A percentile compares a stretch with the other conserved stretches of the same genome.
Evolutionary conservation across 2,329 filamentous ascomycete species (phyloP).

Genomic region (Microdochium nivale): DNA sequence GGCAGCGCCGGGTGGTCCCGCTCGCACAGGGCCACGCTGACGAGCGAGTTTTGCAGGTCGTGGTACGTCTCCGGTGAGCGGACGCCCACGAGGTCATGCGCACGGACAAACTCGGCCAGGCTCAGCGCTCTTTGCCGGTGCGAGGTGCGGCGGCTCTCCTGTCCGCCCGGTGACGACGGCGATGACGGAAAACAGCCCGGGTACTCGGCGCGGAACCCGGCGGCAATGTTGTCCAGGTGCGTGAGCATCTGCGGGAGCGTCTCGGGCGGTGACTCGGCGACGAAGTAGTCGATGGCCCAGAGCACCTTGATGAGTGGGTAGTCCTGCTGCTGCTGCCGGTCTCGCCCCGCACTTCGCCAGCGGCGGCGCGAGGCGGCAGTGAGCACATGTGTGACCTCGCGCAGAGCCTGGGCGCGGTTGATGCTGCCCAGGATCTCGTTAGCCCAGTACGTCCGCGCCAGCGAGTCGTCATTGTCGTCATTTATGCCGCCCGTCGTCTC

Average conservation of each 20-base stretch:
- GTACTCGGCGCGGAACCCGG: neutral
- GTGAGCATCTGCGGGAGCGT: neutral
- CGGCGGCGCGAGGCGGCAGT: neutral
- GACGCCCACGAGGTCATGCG: neutral
- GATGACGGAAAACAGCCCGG: neutral
- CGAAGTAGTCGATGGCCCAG: neutral
- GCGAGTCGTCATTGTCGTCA: neutral
- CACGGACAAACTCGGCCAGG: neutral
- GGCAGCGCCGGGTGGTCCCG: neutral
- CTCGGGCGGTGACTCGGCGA: neutral
- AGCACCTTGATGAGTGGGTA: neutral
- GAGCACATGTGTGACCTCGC: neutral
- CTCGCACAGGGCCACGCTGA: neutral
- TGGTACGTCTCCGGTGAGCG: conserved; percentile 1
- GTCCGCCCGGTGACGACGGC: neutral
- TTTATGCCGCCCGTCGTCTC: neutral
- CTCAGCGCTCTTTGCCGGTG: neutral
- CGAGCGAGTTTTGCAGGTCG: neutral
- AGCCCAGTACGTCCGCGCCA: neutral
- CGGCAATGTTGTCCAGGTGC: neutral
- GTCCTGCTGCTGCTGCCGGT: neutral
- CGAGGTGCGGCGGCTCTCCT: neutral
- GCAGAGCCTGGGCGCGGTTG: neutral
- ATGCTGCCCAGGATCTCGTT: neutral
- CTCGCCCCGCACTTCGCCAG: neutral